A percentile compares a stretch with the other conserved stretches of the same genome.
Evolutionary conservation across 345 rosid genomes (phyloP).

Genomic region (Citrus maxima): DNA sequence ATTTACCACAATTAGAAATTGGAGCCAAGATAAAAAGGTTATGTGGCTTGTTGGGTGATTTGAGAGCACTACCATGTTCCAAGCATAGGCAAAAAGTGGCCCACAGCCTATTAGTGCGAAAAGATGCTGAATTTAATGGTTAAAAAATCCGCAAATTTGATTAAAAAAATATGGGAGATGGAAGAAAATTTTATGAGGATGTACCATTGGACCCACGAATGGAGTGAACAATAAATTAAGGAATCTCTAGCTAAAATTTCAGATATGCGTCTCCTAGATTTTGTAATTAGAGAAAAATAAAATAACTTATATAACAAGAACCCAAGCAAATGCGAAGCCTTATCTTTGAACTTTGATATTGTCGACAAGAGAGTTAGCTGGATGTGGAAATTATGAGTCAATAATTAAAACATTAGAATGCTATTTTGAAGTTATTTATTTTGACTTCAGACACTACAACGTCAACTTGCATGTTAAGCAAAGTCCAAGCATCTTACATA

Average conservation of each 20-base stretch:
- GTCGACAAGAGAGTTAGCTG: background rate
- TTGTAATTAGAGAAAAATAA: background rate
- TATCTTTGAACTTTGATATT: background rate
- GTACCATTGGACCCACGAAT: background rate
- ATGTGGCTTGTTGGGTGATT: background rate
- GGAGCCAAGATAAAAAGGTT: background rate
- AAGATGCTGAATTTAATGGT: background rate
- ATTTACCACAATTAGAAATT: background rate
- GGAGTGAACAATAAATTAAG: background rate
- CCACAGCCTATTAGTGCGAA: background rate
- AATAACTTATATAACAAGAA: background rate
- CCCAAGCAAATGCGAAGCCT: background rate
- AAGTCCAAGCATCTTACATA: background rate
- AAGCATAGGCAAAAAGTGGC: background rate
- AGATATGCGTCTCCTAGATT: background rate
- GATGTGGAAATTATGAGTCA: slow-evolving; percentile 1
- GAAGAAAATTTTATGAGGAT: background rate
- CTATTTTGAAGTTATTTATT: background rate
- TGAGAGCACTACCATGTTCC: background rate
- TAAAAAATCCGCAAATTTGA: background rate
- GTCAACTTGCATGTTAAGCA: slow-evolving; percentile 8
- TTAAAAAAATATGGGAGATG: background rate
- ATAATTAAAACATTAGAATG: background rate
- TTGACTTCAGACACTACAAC: background rate
- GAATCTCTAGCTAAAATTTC: background rate